A percentile compares a stretch with the other conserved stretches of the same genome.
Evolutionary conservation across 2,329 filamentous ascomycete genomes (phyloP).

Genomic region (Neofusicoccum parvum): DNA sequence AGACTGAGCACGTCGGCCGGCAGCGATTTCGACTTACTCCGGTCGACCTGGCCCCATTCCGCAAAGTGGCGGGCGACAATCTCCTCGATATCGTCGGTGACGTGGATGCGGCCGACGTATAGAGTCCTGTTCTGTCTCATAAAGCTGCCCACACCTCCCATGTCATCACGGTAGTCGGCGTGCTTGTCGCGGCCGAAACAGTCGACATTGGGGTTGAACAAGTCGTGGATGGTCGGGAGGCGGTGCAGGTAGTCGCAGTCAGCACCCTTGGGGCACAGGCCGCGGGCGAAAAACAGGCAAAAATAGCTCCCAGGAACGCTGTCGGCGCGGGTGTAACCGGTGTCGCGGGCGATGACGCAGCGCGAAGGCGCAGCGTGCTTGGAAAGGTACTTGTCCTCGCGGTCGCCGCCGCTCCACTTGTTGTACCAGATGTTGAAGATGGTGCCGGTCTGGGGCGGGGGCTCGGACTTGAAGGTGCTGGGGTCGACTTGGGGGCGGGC

Average conservation of each 20-base stretch:
- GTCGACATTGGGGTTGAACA: constrained; percentile 92
- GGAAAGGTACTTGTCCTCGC: constrained; percentile 86
- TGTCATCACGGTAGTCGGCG: constrained; percentile 91
- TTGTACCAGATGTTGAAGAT: constrained; percentile 85
- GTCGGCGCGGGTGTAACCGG: constrained; percentile 54
- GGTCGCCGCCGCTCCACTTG: constrained; percentile 95
- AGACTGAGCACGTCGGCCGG: neutral
- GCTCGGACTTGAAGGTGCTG: constrained; percentile 77
- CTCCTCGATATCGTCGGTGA: constrained; percentile 96
- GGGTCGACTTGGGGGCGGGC: constrained; percentile 90
- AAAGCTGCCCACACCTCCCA: constrained; percentile 95
- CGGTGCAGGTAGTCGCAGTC: constrained; percentile 95
- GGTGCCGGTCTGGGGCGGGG: constrained; percentile 88
- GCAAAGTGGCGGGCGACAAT: constrained; percentile 92
- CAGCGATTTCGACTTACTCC: constrained; percentile 48
- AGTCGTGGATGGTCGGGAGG: constrained; percentile 80
- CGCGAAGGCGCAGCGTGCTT: constrained; percentile 81
- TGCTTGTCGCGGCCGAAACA: constrained; percentile 94
- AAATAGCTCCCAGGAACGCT: constrained; percentile 71
- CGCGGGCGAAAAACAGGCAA: constrained; percentile 88
- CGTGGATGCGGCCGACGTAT: constrained; percentile 91
- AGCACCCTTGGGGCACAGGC: constrained; percentile 78
- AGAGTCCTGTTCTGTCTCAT: constrained; percentile 91
- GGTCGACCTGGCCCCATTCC: constrained; percentile 93
- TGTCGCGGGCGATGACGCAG: constrained; percentile 77